Percentiles rank a stretch among this genome's conserved stretches.
Conservation (phyloP, 768 basidiomycete species). For the Serendipita indica region DNA sequence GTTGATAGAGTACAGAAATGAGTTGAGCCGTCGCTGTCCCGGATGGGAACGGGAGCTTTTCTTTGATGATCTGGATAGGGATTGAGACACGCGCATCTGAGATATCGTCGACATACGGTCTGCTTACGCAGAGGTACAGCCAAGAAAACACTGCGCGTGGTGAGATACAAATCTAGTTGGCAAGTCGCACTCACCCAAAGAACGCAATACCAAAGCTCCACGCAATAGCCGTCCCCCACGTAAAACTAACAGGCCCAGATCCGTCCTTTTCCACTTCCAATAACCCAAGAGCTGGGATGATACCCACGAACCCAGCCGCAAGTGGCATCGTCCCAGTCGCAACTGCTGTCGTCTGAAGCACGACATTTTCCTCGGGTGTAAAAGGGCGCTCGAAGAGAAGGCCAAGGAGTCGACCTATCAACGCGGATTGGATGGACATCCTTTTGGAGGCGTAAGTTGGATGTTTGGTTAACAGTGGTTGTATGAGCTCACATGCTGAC, state of each 20-base stretch:
- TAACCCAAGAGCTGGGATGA: conserved; percentile 75
- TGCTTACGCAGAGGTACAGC: conserved; percentile 90
- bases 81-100: not conserved
- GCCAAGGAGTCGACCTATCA: conserved; percentile 82
- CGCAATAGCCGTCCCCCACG: conserved; percentile 54
- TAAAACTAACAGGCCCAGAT: conserved; percentile 53
- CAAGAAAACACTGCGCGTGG: conserved; percentile 59
- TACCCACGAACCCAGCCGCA: conserved; percentile 81
- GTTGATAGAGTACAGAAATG: conserved; percentile 73
- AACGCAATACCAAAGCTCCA: conserved; percentile 91
- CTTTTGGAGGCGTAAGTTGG: conserved; percentile 27
- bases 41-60: conserved; percentile 85
- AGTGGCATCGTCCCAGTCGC: conserved; percentile 86
- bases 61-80: conserved; percentile 62
- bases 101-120: conserved; percentile 43
- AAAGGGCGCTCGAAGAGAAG: conserved; percentile 55
- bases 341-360: conserved; percentile 89
- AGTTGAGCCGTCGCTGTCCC: conserved; percentile 94
- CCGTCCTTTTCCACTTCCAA: conserved; percentile 66
- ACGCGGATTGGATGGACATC: conserved; percentile 92
- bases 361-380: conserved; percentile 84
- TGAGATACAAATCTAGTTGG: not conserved
- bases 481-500: conserved; percentile 55
- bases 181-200: conserved; percentile 47
- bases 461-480: conserved; percentile 7